Evolutionary conservation across 1,284 basidiomycete genomes (phyloP).

Genomic region (Mycena sp.): DNA sequence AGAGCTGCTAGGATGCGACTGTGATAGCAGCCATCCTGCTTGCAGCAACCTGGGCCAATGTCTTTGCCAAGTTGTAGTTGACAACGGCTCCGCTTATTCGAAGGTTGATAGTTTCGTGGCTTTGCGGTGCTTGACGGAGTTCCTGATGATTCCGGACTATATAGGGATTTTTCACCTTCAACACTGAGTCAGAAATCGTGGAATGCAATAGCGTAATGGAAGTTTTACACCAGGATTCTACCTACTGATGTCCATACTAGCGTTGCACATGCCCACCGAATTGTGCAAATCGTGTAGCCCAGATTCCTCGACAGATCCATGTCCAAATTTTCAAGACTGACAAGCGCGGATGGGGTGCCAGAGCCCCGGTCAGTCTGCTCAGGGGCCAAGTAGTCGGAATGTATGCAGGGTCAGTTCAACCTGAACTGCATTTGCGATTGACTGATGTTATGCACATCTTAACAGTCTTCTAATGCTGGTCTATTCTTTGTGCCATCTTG

Average conservation of each 20-base stretch:
- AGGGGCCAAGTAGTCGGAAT: slow-evolving; percentile 13
- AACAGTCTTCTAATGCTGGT: too few relatives aligned
- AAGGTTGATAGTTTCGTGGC: background rate
- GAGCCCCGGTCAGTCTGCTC: slow-evolving; percentile 29
- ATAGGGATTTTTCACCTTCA: slow-evolving; percentile 18
- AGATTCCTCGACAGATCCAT: slow-evolving; percentile 56
- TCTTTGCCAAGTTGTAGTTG: background rate
- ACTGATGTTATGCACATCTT: too few relatives aligned
- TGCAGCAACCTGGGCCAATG: background rate
- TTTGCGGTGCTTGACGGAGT: too few relatives aligned
- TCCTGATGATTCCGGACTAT: background rate
- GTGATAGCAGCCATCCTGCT: background rate
- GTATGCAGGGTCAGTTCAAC: too few relatives aligned
- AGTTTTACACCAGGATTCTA: background rate
- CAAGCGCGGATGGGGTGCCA: slow-evolving; percentile 63
- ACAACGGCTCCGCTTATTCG: slow-evolving; percentile 23
- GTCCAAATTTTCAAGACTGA: slow-evolving; percentile 66
- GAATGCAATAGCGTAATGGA: slow-evolving; percentile 19
- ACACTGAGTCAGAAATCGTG: slow-evolving; percentile 2
- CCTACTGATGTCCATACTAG: slow-evolving; percentile 36
- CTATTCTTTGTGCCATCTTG: too few relatives aligned
- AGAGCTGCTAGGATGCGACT: slow-evolving; percentile 1
- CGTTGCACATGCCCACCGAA: slow-evolving; percentile 50
- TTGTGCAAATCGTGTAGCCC: slow-evolving; percentile 62
- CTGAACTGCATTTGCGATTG: too few relatives aligned